These are phyloP conservation scores for Yamadazyma sp. DNA, from an alignment of 1,139 yeast genomes.

Conservation along the genomic window DNA sequence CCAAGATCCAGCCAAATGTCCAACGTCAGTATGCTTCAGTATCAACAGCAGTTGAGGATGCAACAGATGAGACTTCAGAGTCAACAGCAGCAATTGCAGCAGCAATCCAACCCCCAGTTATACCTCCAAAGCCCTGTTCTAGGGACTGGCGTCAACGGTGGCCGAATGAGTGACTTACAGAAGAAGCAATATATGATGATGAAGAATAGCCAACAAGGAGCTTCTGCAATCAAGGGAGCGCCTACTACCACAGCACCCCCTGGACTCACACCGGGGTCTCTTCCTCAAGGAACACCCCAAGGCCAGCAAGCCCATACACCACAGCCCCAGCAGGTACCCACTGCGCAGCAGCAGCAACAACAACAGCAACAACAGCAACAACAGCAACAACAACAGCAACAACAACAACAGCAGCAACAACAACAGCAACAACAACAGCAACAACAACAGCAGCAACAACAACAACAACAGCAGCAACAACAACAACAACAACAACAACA, in stretches of 20 bases:
- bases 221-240: slow-evolving; percentile 14
- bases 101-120: slow-evolving; percentile 16
- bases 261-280: slow-evolving; percentile 10
- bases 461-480: not conserved
- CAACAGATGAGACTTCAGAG: slow-evolving; percentile 29
- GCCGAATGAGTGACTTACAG: slow-evolving; percentile 14
- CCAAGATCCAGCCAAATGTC: slow-evolving; percentile 12
- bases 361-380: too few relatives aligned
- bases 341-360: slow-evolving; percentile 1
- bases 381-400: not conserved
- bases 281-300: slow-evolving; percentile 5
- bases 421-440: too few relatives aligned
- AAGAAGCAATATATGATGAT: slow-evolving; percentile 27
- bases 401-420: not conserved
- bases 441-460: slow-evolving; percentile 2
- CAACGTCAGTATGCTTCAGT: slow-evolving; percentile 17
- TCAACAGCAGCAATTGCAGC: slow-evolving; percentile 22
- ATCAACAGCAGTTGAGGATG: slow-evolving; percentile 22
- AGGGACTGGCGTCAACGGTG: slow-evolving; percentile 14
- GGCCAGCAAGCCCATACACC: slow-evolving; percentile 4
- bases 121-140: slow-evolving; percentile 20
- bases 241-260: slow-evolving; percentile 13
- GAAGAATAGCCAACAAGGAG: slow-evolving; percentile 19
- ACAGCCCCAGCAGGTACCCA: slow-evolving; percentile 4
- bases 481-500: not conserved